Base-by-base conservation (phyloP, 192 early-diverging fungal genomes). In the Paraglomus occultum region DNA sequence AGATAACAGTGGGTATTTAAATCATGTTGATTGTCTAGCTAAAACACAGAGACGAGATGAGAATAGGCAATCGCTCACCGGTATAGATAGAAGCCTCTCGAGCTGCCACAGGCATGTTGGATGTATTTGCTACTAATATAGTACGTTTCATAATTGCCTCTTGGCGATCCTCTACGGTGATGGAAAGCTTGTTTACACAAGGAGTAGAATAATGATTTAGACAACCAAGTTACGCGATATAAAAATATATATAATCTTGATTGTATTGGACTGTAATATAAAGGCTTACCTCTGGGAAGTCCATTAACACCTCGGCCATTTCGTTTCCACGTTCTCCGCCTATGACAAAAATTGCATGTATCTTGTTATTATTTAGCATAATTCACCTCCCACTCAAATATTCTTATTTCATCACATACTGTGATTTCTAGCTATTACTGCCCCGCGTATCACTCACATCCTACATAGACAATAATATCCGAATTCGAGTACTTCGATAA, bases 101-200 rank as follows among this genome's bases (percentile, higher is more conserved):
- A 68, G 97, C 97, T 71, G 97, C 95, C 46, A 99, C 97, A 72
- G 97, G 97, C 97, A 99, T 99, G 88, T 99, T 99, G 77, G 96
- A 98, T 22, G 97, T 99, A 83, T 99, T 99, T 52, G 97, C 97
- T 8, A 99, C 95, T 39, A 99, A 88, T 22, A 96, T 95, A 14
- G 97, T 99, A 77, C 97, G 92, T 88, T 98, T 93, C 97, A 99
- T 99, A 75, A 99, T 99, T 20, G 95, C 92, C 79, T 99, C 97
- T 76, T 98, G 85, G 54, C 93, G 91, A 38, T 95, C 97, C 39
- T 97, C 90, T 39, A 97, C 83, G 70, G 94, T 93, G 64, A 96
- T 96, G 0, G 90, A 91, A 45, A 99, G 82, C 87, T 94, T 82
- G 3, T 31, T 31, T 31, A 31, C 31, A 3, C 31, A 45, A 76